A percentile compares a stretch with the other conserved stretches of the same genome.
These are phyloP conservation scores for Priceomyces carsonii DNA, from an alignment of 805 yeast genomes.

Conservation along the genomic window DNA sequence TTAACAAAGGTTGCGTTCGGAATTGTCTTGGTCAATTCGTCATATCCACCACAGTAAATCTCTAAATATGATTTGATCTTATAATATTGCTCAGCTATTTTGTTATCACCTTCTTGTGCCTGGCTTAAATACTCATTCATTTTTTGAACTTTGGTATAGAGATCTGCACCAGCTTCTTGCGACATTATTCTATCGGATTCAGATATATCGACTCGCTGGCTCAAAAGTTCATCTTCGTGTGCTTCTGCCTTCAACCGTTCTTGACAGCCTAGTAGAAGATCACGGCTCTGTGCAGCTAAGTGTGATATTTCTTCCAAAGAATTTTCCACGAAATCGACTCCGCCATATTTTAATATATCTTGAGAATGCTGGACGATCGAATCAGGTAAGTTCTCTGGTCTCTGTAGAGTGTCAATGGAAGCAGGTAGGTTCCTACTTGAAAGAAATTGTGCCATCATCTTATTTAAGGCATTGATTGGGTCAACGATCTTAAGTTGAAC, in stretches of 20 bases:
- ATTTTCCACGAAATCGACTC: conserved; percentile 41
- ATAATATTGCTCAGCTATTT: conserved; percentile 46
- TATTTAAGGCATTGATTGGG: conserved; percentile 52
- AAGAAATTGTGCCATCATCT: conserved; percentile 44
- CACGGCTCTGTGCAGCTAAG: conserved; percentile 40
- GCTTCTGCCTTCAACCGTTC: conserved; percentile 50
- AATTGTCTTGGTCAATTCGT: conserved; percentile 30
- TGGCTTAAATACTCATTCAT: conserved; percentile 51
- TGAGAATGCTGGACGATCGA: conserved; percentile 57
- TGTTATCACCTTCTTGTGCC: conserved; percentile 63
- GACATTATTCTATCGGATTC: conserved; percentile 58
- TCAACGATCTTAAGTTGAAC: conserved; percentile 43
- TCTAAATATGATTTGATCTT: conserved; percentile 49
- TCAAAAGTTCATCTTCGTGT: conserved; percentile 54
- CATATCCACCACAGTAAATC: conserved; percentile 43
- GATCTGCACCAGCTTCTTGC: conserved; percentile 39
- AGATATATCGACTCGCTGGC: conserved; percentile 51
- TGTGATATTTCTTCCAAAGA: conserved; percentile 47
- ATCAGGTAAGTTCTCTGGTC: conserved; percentile 59
- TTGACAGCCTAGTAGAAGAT: conserved; percentile 46
- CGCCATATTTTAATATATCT: conserved; percentile 55
- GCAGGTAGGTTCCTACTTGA: conserved; percentile 58
- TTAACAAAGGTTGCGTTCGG: conserved; percentile 41
- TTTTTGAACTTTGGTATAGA: conserved; percentile 41
- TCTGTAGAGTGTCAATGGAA: conserved; percentile 58